Evolutionary conservation across 2,329 filamentous ascomycete genomes (phyloP), one percentile per base, ranked within the genome.

Genomic region (Rhynchosporium agropyri): DNA sequence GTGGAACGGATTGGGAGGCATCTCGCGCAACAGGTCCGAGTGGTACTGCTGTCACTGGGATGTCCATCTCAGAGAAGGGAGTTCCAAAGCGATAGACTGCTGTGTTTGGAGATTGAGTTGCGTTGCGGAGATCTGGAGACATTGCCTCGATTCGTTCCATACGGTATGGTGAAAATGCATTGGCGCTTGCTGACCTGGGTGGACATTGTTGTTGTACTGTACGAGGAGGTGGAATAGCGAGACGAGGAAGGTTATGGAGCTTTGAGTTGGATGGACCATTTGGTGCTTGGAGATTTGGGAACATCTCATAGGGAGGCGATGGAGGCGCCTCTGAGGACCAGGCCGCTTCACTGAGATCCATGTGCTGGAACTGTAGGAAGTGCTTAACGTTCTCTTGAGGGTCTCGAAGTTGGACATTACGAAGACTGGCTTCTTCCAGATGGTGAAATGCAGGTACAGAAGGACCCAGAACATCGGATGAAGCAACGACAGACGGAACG

Each of bases 371-470:
- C 73, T 85, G 85, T 59, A 98, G 83, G 77, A 97, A 98, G 68
- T 96, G 91, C 72, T 91, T 88, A 42, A 98, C 92, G 70, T 94
- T 96, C 77, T 97, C 93, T 75, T 96, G 93, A 5, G 93, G 90
- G 73, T 97, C 92, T 59, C 89, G 84, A 20, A 81, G 80, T 72
- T 89, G 83, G 38, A 97, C 74, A 66, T 82, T 86, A 63, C 87
- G 85, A 15, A 97, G 86, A 48, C 82, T 83, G 55, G 89, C 86
- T 74, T 92, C 88, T 70, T 92, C 88, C 43, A 97, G 83, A 66
- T 87, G 85, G 63, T 84, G 83, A 64, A 93, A 81, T 29, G 87
- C 81, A 28, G 89, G 83, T 12, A 87, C 74, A 53, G 83, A 76
- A 5, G 90, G 89, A 2, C 92, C 93, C 66, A 98, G 83, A 10